A percentile compares a stretch with the other conserved stretches of the same genome.
These are phyloP conservation scores for Cephaloascus fragrans DNA, from an alignment of 805 yeast species.

Conservation along the genomic window DNA sequence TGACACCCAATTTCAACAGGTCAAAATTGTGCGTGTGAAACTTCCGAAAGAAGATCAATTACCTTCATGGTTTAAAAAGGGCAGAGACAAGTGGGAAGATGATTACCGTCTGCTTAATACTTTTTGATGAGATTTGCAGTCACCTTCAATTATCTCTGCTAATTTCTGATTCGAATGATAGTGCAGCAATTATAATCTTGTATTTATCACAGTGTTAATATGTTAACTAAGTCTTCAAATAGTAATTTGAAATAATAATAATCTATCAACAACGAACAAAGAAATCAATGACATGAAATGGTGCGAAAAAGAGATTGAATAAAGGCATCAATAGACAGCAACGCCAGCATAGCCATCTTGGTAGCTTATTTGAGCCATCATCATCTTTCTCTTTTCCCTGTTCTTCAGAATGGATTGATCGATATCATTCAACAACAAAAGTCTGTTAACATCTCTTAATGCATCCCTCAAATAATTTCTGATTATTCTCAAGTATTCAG, in stretches of 20 bases:
- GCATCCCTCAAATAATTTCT: constrained; percentile 3
- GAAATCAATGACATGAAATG: too few species aligned
- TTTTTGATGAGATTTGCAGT: too few species aligned
- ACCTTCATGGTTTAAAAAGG: constrained; percentile 69
- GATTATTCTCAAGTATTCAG: constrained; percentile 5
- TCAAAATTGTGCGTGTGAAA: constrained; percentile 29
- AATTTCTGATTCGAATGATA: too few species aligned
- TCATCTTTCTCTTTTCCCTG: constrained; percentile 1
- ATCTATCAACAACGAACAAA: too few species aligned
- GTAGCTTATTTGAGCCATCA: constrained; percentile 1
- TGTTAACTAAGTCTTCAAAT: too few species aligned
- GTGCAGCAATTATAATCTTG: too few species aligned
- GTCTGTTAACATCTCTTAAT: constrained; percentile 4
- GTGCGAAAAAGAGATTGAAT: too few species aligned
- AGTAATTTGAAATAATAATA: too few species aligned
- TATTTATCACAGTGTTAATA: too few species aligned
- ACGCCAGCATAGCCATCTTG: constrained; percentile 2
- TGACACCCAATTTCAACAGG: constrained; percentile 20
- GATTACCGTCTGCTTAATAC: constrained; percentile 12
- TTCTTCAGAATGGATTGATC: neutral
- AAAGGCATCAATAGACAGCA: neutral
- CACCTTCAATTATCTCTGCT: too few species aligned
- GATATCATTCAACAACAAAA: constrained; percentile 3
- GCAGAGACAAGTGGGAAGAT: constrained; percentile 59
- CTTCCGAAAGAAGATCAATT: constrained; percentile 55